These are phyloP conservation scores for Paraglomus brasilianum DNA, from an alignment of 192 early-diverging fungal species.

Conservation along the genomic window DNA sequence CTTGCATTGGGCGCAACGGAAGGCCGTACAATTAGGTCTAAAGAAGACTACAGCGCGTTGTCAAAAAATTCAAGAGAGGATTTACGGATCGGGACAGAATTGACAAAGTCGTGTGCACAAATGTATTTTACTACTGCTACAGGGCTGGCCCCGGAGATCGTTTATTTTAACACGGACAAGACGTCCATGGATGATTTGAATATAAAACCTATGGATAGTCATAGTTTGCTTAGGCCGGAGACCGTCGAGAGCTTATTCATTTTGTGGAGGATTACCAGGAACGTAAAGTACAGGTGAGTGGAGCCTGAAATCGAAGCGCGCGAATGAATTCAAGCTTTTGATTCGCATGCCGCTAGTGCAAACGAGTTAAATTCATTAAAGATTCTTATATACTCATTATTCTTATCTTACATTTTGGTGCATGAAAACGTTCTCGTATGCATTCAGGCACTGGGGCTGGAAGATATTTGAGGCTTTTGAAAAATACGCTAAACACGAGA, in stretches of 20 bases:
- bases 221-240: conserved; percentile 86
- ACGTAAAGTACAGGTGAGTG: conserved; percentile 75
- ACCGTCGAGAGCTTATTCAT: conserved; percentile 88
- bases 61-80: conserved; percentile 55
- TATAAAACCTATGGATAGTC: conserved; percentile 62
- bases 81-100: conserved; percentile 72
- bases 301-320: not conserved
- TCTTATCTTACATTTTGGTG: too few relatives aligned
- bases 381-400: too few relatives aligned
- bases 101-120: conserved; percentile 73
- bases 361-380: conserved; percentile 26
- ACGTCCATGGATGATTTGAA: conserved; percentile 55
- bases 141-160: conserved; percentile 84
- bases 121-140: conserved; percentile 81
- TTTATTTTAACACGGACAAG: conserved; percentile 60
- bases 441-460: conserved; percentile 74
- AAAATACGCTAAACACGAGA: conserved; percentile 64
- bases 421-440: not conserved
- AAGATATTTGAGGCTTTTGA: conserved; percentile 85
- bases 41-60: conserved; percentile 34
- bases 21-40: conserved; percentile 45
- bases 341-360: too few relatives aligned
- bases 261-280: conserved; percentile 82
- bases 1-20: conserved; percentile 75
- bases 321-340: too few relatives aligned